Conservation (phyloP, 768 basidiomycete genomes). For the Tylopilus sp. region DNA sequence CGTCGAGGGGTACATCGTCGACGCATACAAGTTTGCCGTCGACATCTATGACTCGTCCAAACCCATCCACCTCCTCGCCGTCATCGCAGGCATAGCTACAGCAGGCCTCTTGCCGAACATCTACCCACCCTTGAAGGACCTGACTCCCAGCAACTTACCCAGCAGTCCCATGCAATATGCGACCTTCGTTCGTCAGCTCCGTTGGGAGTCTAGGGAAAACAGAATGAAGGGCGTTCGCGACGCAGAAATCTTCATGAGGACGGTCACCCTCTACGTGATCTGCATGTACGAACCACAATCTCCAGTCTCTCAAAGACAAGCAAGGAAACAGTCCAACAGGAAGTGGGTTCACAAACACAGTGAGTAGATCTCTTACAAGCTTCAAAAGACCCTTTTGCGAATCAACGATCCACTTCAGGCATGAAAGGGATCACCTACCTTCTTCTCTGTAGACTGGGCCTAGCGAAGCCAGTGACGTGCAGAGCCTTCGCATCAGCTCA, state of each 20-base stretch:
- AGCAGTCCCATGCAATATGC: background rate
- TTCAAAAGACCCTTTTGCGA: no score
- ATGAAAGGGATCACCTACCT: no score
- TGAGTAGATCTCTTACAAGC: no score
- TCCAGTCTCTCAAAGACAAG: no score
- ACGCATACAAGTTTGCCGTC: background rate
- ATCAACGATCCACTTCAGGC: no score
- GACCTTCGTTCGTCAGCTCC: background rate
- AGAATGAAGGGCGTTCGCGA: background rate
- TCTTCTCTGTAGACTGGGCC: background rate
- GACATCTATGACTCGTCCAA: background rate
- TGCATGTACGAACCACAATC: background rate
- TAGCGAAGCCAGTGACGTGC: background rate
- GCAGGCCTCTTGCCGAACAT: background rate
- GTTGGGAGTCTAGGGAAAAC: background rate
- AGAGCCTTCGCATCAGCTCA: background rate
- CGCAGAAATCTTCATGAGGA: background rate
- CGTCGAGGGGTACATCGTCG: background rate
- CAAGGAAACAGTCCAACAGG: no score
- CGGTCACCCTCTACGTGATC: background rate
- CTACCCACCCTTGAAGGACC: background rate
- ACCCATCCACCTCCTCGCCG: background rate
- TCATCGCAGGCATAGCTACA: background rate
- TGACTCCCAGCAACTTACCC: rapidly evolving
- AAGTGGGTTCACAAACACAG: no score